Conservation (phyloP, 1,284 basidiomycete species). For the Ustilago shanxiensis region DNA sequence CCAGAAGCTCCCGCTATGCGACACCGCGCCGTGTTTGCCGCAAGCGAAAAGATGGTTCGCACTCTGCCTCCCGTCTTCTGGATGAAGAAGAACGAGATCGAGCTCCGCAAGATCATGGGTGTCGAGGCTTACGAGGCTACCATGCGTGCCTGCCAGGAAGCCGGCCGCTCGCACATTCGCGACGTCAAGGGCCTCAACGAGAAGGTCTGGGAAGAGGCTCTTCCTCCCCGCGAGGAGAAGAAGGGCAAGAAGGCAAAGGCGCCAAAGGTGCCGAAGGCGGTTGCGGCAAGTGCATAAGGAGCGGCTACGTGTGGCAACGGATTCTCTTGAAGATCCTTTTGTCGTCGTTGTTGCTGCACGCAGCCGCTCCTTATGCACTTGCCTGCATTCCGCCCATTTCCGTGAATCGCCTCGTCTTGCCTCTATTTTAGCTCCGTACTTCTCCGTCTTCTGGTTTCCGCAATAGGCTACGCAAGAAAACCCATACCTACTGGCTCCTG, state of each 20-base stretch:
- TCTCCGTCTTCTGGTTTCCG: conserved; percentile 22
- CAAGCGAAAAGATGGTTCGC: conserved; percentile 61
- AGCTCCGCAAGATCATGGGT: conserved; percentile 61
- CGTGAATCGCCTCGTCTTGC: conserved; percentile 6
- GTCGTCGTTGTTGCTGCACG: conserved; percentile 45
- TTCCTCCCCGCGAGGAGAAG: conserved; percentile 52
- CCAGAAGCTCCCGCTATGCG: conserved; percentile 60
- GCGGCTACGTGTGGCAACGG: conserved; percentile 55
- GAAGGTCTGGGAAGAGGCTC: conserved; percentile 64
- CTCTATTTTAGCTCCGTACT: conserved; percentile 24
- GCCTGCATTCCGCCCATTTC: conserved; percentile 28
- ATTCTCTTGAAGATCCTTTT: conserved; percentile 21
- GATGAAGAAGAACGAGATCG: conserved; percentile 64
- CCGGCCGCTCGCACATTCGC: conserved; percentile 51
- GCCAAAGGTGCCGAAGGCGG: conserved; percentile 38
- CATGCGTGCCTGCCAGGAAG: conserved; percentile 54
- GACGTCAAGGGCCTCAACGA: conserved; percentile 64
- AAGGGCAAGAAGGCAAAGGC: conserved; percentile 58
- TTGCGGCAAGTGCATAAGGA: conserved; percentile 54
- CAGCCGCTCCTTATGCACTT: conserved; percentile 51
- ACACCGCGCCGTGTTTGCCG: conserved; percentile 62
- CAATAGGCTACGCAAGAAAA: conserved; percentile 46
- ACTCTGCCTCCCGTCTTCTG: conserved; percentile 63
- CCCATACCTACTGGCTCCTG: conserved; percentile 47
- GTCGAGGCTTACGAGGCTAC: conserved; percentile 60